Evolutionary conservation across 2,329 filamentous ascomycete genomes (phyloP).

Genomic region (Fusarium papillatum): DNA sequence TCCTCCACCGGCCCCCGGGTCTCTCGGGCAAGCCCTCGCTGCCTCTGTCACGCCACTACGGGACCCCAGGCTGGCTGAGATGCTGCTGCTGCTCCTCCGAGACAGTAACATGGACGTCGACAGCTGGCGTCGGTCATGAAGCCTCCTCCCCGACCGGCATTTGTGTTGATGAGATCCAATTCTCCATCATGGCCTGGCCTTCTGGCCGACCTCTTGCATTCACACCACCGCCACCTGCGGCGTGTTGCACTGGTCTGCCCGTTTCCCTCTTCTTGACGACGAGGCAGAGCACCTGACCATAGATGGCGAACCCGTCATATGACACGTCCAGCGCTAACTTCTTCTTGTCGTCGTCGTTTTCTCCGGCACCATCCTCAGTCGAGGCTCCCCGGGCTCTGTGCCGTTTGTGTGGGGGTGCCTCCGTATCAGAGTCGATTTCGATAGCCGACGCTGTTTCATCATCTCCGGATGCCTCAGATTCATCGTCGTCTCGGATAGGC

Average conservation of each 20-base stretch:
- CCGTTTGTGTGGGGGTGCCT: conserved; percentile 61
- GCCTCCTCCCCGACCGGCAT: conserved; percentile 59
- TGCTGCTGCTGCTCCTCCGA: conserved; percentile 12
- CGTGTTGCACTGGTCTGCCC: conserved; percentile 57
- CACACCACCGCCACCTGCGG: conserved; percentile 44
- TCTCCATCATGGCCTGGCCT: conserved; percentile 83
- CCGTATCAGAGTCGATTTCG: conserved; percentile 55
- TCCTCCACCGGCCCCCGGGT: conserved; percentile 27
- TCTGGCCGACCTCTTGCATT: conserved; percentile 45
- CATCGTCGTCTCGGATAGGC: conserved; percentile 47
- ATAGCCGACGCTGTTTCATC: conserved; percentile 53
- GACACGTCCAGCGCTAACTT: conserved; percentile 88
- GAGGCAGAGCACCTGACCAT: conserved; percentile 91
- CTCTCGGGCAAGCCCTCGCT: conserved; percentile 24
- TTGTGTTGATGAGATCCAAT: conserved; percentile 88
- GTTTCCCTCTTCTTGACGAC: conserved; percentile 83
- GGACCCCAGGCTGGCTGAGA: conserved; percentile 21
- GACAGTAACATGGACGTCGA: conserved; percentile 8
- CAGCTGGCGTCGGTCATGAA: conserved; percentile 36
- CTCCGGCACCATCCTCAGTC: conserved; percentile 47
- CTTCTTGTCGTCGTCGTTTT: conserved; percentile 86
- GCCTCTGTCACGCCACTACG: conserved; percentile 30
- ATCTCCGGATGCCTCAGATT: conserved; percentile 46
- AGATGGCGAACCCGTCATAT: conserved; percentile 97
- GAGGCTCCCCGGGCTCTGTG: conserved; percentile 49